Conservation (phyloP, 2,329 filamentous ascomycete genomes). For the Stachybotrys chlorohalonatus region DNA sequence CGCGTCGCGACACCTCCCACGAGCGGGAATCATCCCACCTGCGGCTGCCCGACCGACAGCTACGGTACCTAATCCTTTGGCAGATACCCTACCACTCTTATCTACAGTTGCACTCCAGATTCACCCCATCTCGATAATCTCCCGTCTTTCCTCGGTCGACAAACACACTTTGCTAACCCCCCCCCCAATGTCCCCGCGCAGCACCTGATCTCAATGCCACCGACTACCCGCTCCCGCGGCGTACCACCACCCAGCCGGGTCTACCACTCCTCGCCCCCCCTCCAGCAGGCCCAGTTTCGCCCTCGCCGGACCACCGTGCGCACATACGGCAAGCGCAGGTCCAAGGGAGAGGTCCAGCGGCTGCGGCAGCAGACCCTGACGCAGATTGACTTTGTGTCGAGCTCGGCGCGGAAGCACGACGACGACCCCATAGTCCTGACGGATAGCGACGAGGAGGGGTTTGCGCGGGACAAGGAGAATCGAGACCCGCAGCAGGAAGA, state of each 20-base stretch:
- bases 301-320: slow-evolving; percentile 21
- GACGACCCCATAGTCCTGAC: slow-evolving; percentile 15
- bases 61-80: too few relatives aligned
- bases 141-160: not conserved
- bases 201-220: slow-evolving; percentile 17
- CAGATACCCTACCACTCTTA: too few relatives aligned
- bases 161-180: too few relatives aligned
- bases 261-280: slow-evolving; percentile 26
- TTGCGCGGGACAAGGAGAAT: slow-evolving; percentile 7
- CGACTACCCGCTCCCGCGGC: slow-evolving; percentile 28
- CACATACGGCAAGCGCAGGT: slow-evolving; percentile 20
- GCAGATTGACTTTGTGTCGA: slow-evolving; percentile 30
- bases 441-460: slow-evolving; percentile 16
- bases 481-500: not conserved
- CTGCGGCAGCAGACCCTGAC: slow-evolving; percentile 33
- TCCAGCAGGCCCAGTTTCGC: slow-evolving; percentile 30
- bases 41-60: too few relatives aligned
- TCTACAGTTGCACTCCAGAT: too few relatives aligned
- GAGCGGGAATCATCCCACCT: too few relatives aligned
- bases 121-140: too few relatives aligned
- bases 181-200: not conserved
- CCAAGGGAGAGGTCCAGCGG: slow-evolving; percentile 8
- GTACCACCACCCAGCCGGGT: slow-evolving; percentile 24
- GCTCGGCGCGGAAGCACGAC: slow-evolving; percentile 17
- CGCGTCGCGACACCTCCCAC: too few relatives aligned